Base-by-base conservation (phyloP, 2,329 filamentous ascomycete genomes). In the Hypoxylon sp. region DNA sequence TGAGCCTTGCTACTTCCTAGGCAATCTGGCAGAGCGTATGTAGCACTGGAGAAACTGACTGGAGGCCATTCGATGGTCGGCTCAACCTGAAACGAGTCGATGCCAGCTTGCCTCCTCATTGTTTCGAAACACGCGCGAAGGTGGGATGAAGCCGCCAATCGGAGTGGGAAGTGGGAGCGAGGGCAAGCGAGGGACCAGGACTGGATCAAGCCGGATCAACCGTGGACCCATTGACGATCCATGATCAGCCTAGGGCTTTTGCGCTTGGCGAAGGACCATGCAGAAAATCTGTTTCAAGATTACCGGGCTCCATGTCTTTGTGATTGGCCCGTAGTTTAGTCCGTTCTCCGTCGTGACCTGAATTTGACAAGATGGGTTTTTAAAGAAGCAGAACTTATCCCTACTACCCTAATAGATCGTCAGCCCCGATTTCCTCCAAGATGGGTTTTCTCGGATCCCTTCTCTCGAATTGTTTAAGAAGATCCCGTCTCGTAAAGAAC, bases 21-120 rank as follows among this genome's bases (percentile, higher is more conserved):
- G 54, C 61, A 54, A 19, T 60, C 48, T 65, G 65, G 63, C 60
- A 64, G 69, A 67, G 59, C 37, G 52, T 48, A 58, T 63, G 59
- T 63, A 60, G 59, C 31, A 55, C 64, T 60, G 39, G 37, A 46
- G 51, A 59, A 65, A 67, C 42, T 54, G 66, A 67, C 69, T 67
- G 68, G 63, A 64, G 39, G 65, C 65, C 57, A 66, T 65, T 70
- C 68, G 64, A 72, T 59, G 51, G 58, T 74, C 68, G 75, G 71
- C 71, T 73, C 68, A 76, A 77, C 75, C 73, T 77, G 75, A 77
- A 77, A 77, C 75, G 69, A 63, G 58, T 70, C 70, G 70, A 72
- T 73, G 71, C 71, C 74, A 70, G 70, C 71, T 58, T 64, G 61
- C 72, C 72, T 70, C 68, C 72, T 69, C 68, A 71, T 73, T 70